Percentiles rank a stretch among this genome's conserved stretches.
Evolutionary conservation across 441 rosid genomes (phyloP).

Genomic region (Biscutella auriculata): DNA sequence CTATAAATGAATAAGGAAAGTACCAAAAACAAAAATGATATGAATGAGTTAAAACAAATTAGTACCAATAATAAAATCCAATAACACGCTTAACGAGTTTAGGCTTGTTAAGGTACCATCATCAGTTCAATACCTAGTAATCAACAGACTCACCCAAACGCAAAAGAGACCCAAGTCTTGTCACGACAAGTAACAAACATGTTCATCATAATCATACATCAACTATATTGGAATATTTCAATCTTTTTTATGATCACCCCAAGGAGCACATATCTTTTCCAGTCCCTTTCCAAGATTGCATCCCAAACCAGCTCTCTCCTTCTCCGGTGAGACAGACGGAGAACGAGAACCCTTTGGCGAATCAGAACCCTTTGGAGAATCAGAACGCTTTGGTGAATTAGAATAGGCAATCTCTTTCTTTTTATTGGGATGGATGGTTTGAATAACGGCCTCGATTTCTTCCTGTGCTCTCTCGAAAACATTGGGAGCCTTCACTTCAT

Average conservation of each 20-base stretch:
- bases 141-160: background rate
- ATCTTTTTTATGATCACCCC: slow-evolving; percentile 17
- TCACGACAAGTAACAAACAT: background rate
- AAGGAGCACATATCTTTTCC: slow-evolving; percentile 40
- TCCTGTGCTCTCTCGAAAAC: slow-evolving; percentile 21
- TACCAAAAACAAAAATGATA: too few species aligned
- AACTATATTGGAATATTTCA: background rate
- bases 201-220: background rate
- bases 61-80: too few species aligned
- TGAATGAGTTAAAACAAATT: too few species aligned
- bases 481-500: slow-evolving; percentile 21
- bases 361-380: background rate
- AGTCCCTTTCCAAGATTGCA: slow-evolving; percentile 32
- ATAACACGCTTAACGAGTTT: background rate
- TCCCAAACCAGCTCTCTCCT: slow-evolving; percentile 31
- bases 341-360: background rate
- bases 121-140: background rate
- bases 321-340: slow-evolving; percentile 16
- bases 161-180: background rate
- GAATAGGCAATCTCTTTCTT: slow-evolving; percentile 21
- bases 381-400: background rate
- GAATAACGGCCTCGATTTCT: slow-evolving; percentile 19
- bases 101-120: background rate
- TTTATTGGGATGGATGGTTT: slow-evolving; percentile 6
- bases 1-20: too few species aligned